phyloP scores from a whole-genome alignment of 2,329 filamentous ascomycete species.

The Diaporthe velutina region DNA sequence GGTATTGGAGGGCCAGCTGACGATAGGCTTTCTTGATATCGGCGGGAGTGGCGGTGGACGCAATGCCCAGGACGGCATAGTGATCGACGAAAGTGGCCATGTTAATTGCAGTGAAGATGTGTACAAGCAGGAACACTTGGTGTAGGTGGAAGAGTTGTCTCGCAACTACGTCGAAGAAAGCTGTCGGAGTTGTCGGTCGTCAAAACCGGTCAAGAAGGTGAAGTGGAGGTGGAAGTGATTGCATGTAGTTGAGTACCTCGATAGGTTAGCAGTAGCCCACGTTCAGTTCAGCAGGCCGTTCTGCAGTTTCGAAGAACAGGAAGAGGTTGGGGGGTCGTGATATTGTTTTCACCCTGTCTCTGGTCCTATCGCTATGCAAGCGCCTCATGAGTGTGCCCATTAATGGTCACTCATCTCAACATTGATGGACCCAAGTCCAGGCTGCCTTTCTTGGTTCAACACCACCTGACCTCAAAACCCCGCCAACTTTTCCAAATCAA shows the following conservation, averaged over 20 bases:
- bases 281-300: neutral
- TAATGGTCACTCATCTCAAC: neutral
- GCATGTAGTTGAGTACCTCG: neutral
- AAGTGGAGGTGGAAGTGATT: neutral
- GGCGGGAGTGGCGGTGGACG: neutral
- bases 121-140: neutral
- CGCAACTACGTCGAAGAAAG: neutral
- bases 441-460: neutral
- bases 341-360: neutral
- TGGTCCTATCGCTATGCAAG: too few species aligned
- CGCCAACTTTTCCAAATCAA: neutral
- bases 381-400: neutral
- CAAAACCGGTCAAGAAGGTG: neutral
- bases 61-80: neutral
- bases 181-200: neutral
- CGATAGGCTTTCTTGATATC: neutral
- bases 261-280: neutral
- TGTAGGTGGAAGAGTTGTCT: neutral
- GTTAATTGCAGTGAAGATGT: accelerated
- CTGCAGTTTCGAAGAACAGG: neutral
- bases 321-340: neutral
- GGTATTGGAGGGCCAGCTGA: neutral
- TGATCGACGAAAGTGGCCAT: neutral
- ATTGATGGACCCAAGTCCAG: neutral
- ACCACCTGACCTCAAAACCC: neutral